Evolutionary conservation across 192 early-diverging fungal genomes (phyloP).

Genomic region (Backusella mclennaniae): DNA sequence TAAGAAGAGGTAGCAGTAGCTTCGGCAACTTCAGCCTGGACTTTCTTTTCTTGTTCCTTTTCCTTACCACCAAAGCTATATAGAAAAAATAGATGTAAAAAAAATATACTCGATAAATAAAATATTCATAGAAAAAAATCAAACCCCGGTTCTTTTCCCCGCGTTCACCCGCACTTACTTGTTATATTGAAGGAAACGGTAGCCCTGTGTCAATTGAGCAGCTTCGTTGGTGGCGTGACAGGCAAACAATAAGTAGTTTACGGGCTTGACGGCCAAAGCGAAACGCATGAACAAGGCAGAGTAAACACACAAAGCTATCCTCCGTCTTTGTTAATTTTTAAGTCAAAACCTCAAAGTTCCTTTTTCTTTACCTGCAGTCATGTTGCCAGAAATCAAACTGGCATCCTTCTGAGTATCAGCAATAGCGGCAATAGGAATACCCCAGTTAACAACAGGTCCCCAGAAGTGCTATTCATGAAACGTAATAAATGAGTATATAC

Average conservation of each 20-base stretch:
- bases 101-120: not conserved
- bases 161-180: constrained; percentile 43
- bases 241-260: constrained; percentile 91
- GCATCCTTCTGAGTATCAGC: constrained; percentile 89
- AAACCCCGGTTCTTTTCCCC: not conserved
- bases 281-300: constrained; percentile 95
- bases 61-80: constrained; percentile 43
- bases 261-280: constrained; percentile 86
- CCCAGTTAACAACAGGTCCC: constrained; percentile 84
- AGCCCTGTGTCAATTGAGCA: constrained; percentile 87
- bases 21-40: not conserved
- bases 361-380: constrained; percentile 69
- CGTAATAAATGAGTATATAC: not conserved
- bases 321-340: not conserved
- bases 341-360: not conserved
- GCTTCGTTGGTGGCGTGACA: constrained; percentile 90
- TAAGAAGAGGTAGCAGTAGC: not conserved
- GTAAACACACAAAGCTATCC: constrained; percentile 81
- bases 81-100: constrained; percentile 1
- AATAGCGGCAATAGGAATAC: constrained; percentile 93
- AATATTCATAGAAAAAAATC: not conserved
- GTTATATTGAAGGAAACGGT: constrained; percentile 79
- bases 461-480: constrained; percentile 47
- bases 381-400: constrained; percentile 90
- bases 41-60: constrained; percentile 4